Evolutionary conservation across 2,329 filamentous ascomycete genomes (phyloP), one percentile per base, ranked within the genome.

Genomic region (Hypocreales sp.): DNA sequence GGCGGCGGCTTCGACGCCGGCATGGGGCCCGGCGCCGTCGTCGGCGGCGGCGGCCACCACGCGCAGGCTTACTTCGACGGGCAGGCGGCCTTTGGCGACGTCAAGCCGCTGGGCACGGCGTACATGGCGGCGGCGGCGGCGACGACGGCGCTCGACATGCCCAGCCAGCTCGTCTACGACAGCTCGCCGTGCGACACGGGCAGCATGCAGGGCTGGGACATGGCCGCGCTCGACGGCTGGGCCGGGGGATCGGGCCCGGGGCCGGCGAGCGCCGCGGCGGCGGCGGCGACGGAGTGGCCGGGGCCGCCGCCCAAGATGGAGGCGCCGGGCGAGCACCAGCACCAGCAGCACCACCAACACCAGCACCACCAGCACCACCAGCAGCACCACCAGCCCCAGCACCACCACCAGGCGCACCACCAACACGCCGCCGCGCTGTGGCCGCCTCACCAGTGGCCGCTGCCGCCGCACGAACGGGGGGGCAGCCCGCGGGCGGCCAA

Each of bases 1-100:
- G 22, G 30, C 11, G 54, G 55, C 32, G 53, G 53, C 32, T 66
- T 65, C 40, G 60, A 64, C 26, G 42, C 49, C 26, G 38, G 31
- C 31, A 45, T 53, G 40, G 40, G 44, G 15, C 26, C 39, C 4
- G 40, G 42, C 24, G 28, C 32, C 37, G 10, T 25, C 14, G 39
- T 33, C 13, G 39, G 41, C 33, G 38, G 31, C 29, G n/a, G n/a
- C n/a, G n/a, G n/a, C n/a, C n/a, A n/a, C n/a, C n/a, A n/a, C n/a
- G n/a, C n/a, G n/a, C 45, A 42, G 28, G 32, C 38, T 9, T 54
- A 50, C 36, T 53, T 47, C 35, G 48, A 50, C 23, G 40, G 38
- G n/a, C 44, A 45, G 24, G 35, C 42, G 5, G 39, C 45, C 7
- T 45, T 49, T 29, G 34, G 40, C 18, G 49, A 53, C 14, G 41